Base-by-base conservation (phyloP, 352 stramenopile genomes). In the Phytophthora nicotianae region DNA sequence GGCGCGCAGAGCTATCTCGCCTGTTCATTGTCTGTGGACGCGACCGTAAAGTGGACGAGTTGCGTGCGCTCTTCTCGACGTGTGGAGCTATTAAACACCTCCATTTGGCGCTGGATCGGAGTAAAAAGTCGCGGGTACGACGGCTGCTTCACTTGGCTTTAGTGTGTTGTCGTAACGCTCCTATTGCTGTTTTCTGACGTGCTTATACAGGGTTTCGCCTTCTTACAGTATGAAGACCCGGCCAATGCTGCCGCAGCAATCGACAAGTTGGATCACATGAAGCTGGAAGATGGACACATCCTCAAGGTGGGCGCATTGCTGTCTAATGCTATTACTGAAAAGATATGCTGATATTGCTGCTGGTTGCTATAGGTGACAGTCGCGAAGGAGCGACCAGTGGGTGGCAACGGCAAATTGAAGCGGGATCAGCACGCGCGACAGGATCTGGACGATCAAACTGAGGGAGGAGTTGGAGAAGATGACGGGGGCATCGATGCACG, bases 21-120 rank as follows among this genome's bases (percentile, higher is more conserved):
- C 74, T 93, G 3, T 93, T 93, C 58, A 75, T 93, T 16, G 75
- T 93, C 11, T 93, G 85, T 23, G 85, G 85, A 26, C 79, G 85
- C 9, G 70, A 77, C n/a, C 72, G 83, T 13, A 83, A 79, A 52
- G 55, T 75, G 41, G 83, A 93, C 23, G 77, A 93, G 27, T 65
- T 93, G 37, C 77, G 72, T 8, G 46, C 73, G 42, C 68, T 93
- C 29, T 93, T 93, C 33, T 72, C 65, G 21, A 51, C 58, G 3
- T 91, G 77, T 32, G 85, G 85, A 10, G 42, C 70, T 16, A 87
- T 93, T 46, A 81, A 82, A 61, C 69, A 90, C 50, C 58, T 91
- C 38, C 79, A 91, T 47, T 43, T 93, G 17, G 85, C 83, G 24
- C 79, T 88, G 26, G 85, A 93, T 70, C 79, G 85, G 48, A 90